Percentiles rank a stretch among this genome's conserved stretches.
Conservation (phyloP, 2,329 filamentous ascomycete genomes). For the Microcyclospora pomicola region DNA sequence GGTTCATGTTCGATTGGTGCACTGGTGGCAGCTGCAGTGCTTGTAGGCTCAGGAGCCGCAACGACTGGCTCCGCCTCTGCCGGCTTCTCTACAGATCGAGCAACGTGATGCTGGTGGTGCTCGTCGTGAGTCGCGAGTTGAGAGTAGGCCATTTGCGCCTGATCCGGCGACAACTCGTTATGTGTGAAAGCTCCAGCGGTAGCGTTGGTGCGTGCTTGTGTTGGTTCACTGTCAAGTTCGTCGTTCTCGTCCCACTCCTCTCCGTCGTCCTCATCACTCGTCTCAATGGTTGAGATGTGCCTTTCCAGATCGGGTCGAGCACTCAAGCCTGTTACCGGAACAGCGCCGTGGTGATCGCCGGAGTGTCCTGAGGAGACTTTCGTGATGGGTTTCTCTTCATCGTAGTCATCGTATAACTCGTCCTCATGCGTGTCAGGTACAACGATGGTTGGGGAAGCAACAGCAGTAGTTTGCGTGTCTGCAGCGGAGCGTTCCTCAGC, state of each 20-base stretch:
- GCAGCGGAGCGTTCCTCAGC: background rate
- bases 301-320: conserved; percentile 18
- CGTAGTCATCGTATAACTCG: background rate
- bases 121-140: no score
- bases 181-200: no score
- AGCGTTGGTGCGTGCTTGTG: background rate
- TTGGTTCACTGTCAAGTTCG: background rate
- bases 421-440: conserved; percentile 3
- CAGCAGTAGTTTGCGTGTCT: background rate
- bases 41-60: no score
- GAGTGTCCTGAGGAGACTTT: conserved; percentile 1
- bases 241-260: conserved; percentile 10
- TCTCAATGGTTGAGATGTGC: conserved; percentile 18
- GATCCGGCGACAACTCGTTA: no score
- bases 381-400: background rate
- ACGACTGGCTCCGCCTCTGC: no score
- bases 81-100: no score
- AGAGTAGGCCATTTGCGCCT: no score
- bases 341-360: conserved; percentile 1
- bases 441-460: conserved; percentile 2
- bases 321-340: background rate
- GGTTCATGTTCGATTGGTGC: no score
- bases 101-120: no score
- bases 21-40: no score
- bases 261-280: conserved; percentile 9